These are phyloP conservation scores for Aureobasidium uvarum DNA, from an alignment of 2,329 filamentous ascomycete species.

Conservation along the genomic window DNA sequence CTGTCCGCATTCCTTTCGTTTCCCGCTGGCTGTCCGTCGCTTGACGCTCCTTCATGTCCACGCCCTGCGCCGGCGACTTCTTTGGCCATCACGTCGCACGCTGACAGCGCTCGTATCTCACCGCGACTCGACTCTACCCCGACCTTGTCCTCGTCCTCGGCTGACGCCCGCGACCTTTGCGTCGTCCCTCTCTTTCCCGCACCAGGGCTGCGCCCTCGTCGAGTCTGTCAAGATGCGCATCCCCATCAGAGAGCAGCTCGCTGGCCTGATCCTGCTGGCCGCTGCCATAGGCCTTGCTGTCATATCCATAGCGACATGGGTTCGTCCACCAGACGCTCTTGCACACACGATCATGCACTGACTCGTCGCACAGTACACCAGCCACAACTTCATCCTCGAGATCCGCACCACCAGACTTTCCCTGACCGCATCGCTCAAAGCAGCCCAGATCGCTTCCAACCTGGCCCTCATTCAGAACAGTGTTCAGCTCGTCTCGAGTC, in stretches of 20 bases:
- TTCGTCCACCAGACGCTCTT: slow-evolving; percentile 29
- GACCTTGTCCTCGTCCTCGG: neutral
- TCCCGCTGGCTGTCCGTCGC: neutral
- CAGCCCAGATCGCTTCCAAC: slow-evolving; percentile 74
- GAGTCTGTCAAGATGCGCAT: slow-evolving; percentile 67
- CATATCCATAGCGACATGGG: slow-evolving; percentile 71
- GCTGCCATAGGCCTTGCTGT: slow-evolving; percentile 73
- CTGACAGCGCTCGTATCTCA: neutral
- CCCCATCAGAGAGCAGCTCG: slow-evolving; percentile 84
- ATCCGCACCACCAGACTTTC: slow-evolving; percentile 60
- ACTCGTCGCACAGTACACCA: slow-evolving; percentile 51
- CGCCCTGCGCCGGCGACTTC: slow-evolving; percentile 19
- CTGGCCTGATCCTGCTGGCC: slow-evolving; percentile 71
- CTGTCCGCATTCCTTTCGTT: neutral
- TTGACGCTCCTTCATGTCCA: slow-evolving; percentile 9
- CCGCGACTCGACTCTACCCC: neutral
- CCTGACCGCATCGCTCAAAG: slow-evolving; percentile 82
- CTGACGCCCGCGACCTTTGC: neutral
- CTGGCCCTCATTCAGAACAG: slow-evolving; percentile 75
- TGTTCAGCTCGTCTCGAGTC: slow-evolving; percentile 67
- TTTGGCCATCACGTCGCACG: slow-evolving; percentile 14
- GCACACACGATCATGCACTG: slow-evolving; percentile 12
- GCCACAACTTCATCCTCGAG: slow-evolving; percentile 59
- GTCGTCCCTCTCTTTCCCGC: neutral
- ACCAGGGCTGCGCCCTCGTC: neutral